Conservation (phyloP, 441 rosid species). For the Eutrema salsugineum region DNA sequence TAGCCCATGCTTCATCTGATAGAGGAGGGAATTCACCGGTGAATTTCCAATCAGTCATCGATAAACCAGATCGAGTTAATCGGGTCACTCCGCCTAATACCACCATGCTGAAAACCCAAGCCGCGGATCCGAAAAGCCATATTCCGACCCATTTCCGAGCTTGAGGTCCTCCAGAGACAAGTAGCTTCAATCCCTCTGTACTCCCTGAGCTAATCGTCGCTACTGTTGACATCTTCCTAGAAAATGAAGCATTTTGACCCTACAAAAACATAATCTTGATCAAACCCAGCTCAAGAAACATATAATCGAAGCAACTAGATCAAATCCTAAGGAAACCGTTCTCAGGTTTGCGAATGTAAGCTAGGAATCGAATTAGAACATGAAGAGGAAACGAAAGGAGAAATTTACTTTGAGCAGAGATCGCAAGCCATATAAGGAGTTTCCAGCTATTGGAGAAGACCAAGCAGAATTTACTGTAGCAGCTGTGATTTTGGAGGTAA, state of each 20-base stretch:
- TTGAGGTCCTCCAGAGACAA: slow-evolving; percentile 73
- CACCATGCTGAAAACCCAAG: slow-evolving; percentile 96
- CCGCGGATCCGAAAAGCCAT: slow-evolving; percentile 95
- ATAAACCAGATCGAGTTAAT: slow-evolving; percentile 87
- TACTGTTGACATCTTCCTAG: slow-evolving; percentile 52
- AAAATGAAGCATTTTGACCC: slow-evolving; percentile 45
- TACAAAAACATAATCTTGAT: slow-evolving; percentile 17
- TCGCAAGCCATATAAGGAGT: slow-evolving; percentile 37
- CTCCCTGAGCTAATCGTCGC: slow-evolving; percentile 44
- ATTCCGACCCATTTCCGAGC: slow-evolving; percentile 88
- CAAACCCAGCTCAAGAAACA: background rate
- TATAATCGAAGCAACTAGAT: background rate
- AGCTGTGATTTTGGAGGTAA: slow-evolving; percentile 24
- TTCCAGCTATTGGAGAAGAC: slow-evolving; percentile 34
- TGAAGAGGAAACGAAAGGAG: background rate
- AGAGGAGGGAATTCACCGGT: slow-evolving; percentile 79
- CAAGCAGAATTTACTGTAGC: slow-evolving; percentile 21
- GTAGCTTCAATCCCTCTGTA: slow-evolving; percentile 68
- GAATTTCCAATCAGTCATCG: slow-evolving; percentile 98
- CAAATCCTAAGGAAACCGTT: background rate
- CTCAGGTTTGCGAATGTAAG: background rate
- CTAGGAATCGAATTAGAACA: background rate
- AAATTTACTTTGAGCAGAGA: slow-evolving; percentile 46
- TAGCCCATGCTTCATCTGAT: slow-evolving; percentile 72
- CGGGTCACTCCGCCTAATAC: slow-evolving; percentile 84